phyloP scores from a whole-genome alignment of 345 rosid species.

The Lumnitzera racemosa region DNA sequence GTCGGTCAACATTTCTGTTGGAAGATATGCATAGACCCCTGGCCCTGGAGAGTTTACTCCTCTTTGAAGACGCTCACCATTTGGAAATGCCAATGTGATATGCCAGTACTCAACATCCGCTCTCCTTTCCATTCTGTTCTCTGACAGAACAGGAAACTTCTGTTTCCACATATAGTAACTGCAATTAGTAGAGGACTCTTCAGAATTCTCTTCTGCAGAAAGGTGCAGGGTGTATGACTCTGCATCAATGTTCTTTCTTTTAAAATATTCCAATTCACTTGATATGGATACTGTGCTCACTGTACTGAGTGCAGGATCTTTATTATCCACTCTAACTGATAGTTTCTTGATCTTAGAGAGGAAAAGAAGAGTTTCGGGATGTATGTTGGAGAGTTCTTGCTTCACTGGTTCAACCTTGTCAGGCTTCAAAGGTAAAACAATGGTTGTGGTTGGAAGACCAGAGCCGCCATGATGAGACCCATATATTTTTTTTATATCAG shows the following conservation, averaged over 20 bases:
- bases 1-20: constrained; percentile 64
- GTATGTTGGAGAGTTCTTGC: constrained; percentile 55
- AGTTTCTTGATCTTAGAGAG: constrained; percentile 56
- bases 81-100: constrained; percentile 71
- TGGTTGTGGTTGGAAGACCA: constrained; percentile 45
- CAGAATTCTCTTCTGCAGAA: constrained; percentile 30
- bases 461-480: constrained; percentile 22
- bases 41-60: constrained; percentile 59
- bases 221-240: constrained; percentile 57
- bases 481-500: constrained; percentile 39
- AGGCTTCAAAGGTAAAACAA: constrained; percentile 54
- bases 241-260: constrained; percentile 67
- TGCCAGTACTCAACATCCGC: constrained; percentile 59
- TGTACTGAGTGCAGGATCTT: constrained; percentile 30
- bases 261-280: constrained; percentile 37
- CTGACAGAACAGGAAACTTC: constrained; percentile 49
- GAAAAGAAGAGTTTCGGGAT: constrained; percentile 62
- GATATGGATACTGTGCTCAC: constrained; percentile 44
- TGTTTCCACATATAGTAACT: constrained; percentile 67
- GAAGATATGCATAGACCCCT: constrained; percentile 71
- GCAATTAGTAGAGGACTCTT: constrained; percentile 25
- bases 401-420: constrained; percentile 63
- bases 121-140: constrained; percentile 54
- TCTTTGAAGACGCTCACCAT: constrained; percentile 39
- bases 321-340: constrained; percentile 51